Evolutionary conservation across 2,329 filamentous ascomycete species (phyloP), one percentile per base, ranked within the genome.

Genomic region (Fusarium nanum): DNA sequence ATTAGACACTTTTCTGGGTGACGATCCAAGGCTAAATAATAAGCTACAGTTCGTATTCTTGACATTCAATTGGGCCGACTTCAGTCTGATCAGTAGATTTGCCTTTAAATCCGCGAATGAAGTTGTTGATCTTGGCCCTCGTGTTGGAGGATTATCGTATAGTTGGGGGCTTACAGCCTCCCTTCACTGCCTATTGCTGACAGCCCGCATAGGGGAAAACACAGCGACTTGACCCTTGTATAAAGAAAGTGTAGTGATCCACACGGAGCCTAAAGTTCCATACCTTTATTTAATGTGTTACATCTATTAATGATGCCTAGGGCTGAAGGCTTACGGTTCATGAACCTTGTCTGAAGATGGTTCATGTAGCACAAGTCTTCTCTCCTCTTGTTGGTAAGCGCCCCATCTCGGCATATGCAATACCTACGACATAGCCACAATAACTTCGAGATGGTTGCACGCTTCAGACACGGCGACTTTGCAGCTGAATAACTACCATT

Each of bases 381-480:
- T 32, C 55, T 64, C n/a, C 14, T 55, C 27, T 25, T 32, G 60
- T 56, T 66, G 54, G 55, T 61, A 37, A 69, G 64, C 46, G 45
- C 12, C 30, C 11, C 8, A 58, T 41, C 48, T 13, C 37, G 32
- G 49, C 46, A 18, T 34, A 37, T 49, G 9, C 18, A 28, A 42
- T 23, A 34, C 52, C 57, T n/a, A 16, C 47, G n/a, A n/a, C 60
- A 67, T 50, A 66, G 52, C 67, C 61, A 57, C 66, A 54, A 42
- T 37, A 14, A 20, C 5, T 16, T n/a, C 8, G 8, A 22, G 14
- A 25, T 10, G n/a, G 12, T 13, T 41, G 27, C 27, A 50, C 28
- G 4, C 27, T 40, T 20, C 6, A 28, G 30, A 23, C 25, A n/a
- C 28, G 5, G 11, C 8, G 23, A 14, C 8, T n/a, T 50, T 23